These are phyloP conservation scores for Sporothrix inflata DNA, from an alignment of 2,329 filamentous ascomycete genomes.

Conservation along the genomic window DNA sequence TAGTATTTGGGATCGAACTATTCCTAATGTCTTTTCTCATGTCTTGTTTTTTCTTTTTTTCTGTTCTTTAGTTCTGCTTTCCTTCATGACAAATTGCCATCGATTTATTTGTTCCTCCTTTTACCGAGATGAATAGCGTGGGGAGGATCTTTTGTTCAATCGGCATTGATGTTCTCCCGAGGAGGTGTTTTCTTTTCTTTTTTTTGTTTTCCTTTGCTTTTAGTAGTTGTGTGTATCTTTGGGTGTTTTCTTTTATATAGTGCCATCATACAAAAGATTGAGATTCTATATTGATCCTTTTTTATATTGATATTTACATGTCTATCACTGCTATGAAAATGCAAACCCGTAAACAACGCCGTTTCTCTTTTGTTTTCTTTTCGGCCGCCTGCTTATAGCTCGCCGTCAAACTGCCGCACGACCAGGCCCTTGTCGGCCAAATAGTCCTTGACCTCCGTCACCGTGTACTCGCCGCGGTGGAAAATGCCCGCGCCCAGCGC, in stretches of 20 bases:
- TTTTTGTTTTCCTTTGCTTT: not conserved
- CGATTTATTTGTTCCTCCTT: not conserved
- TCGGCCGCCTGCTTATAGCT: constrained; percentile 39
- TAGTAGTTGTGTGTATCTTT: not conserved
- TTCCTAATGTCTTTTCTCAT: not conserved
- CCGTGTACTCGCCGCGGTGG: constrained; percentile 92
- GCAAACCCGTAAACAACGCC: constrained; percentile 17
- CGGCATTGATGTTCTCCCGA: not conserved
- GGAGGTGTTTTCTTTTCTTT: not conserved
- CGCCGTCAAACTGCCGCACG: constrained; percentile 77
- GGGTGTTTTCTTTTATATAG: not conserved
- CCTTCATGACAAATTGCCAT: not conserved
- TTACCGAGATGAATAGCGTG: not conserved
- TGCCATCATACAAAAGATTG: not conserved
- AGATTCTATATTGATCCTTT: not conserved
- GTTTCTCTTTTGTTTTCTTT: constrained; percentile 16
- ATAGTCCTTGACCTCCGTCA: constrained; percentile 89
- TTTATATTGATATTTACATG: not conserved
- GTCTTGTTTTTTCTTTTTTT: constrained; percentile 5
- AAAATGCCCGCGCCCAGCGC: constrained; percentile 97
- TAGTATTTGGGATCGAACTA: not conserved
- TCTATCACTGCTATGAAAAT: constrained; percentile 16
- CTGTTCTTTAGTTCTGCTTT: constrained; percentile 20
- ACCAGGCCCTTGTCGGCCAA: constrained; percentile 71
- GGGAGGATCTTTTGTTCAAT: not conserved